Evolutionary conservation across 305 asterid species (phyloP).

Genomic region (Salvia sclarea): DNA sequence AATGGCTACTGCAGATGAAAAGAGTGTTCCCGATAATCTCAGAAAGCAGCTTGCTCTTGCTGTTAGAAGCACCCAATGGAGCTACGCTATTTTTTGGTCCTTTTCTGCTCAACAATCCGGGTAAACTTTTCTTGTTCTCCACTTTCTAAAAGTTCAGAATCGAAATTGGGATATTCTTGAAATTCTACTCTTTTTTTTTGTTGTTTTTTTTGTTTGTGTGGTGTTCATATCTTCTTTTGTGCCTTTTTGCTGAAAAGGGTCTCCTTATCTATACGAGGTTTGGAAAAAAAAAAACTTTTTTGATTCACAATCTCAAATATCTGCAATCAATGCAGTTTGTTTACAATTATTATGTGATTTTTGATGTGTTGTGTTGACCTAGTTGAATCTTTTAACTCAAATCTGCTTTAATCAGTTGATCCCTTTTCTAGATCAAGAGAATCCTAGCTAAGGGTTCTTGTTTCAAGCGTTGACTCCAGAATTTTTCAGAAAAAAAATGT

Average conservation of each 20-base stretch:
- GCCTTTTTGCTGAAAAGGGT: neutral
- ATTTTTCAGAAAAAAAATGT: neutral
- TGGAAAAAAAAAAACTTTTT: too few species aligned
- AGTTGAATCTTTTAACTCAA: slow-evolving; percentile 17
- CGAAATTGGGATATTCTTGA: neutral
- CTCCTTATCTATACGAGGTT: neutral
- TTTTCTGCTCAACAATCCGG: slow-evolving; percentile 57
- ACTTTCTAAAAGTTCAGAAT: neutral
- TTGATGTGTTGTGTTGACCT: slow-evolving; percentile 30
- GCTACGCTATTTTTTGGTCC: slow-evolving; percentile 90
- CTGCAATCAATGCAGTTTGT: slow-evolving; percentile 17
- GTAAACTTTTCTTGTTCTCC: slow-evolving; percentile 38
- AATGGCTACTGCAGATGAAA: slow-evolving; percentile 50
- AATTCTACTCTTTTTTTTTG: neutral
- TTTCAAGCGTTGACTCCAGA: slow-evolving; percentile 19
- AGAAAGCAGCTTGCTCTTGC: slow-evolving; percentile 78
- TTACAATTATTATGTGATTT: slow-evolving; percentile 22
- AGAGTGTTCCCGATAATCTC: slow-evolving; percentile 47
- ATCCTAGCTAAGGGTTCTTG: neutral
- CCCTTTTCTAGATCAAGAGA: slow-evolving; percentile 29
- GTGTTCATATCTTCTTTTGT: neutral
- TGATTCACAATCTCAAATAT: slow-evolving; percentile 17
- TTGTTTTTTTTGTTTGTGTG: neutral
- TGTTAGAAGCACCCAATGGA: slow-evolving; percentile 80
- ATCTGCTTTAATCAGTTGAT: slow-evolving; percentile 17